Evolutionary conservation across 2,329 filamentous ascomycete species (phyloP), one percentile per base, ranked within the genome.

Genomic region (Furcasterigmium sp.): DNA sequence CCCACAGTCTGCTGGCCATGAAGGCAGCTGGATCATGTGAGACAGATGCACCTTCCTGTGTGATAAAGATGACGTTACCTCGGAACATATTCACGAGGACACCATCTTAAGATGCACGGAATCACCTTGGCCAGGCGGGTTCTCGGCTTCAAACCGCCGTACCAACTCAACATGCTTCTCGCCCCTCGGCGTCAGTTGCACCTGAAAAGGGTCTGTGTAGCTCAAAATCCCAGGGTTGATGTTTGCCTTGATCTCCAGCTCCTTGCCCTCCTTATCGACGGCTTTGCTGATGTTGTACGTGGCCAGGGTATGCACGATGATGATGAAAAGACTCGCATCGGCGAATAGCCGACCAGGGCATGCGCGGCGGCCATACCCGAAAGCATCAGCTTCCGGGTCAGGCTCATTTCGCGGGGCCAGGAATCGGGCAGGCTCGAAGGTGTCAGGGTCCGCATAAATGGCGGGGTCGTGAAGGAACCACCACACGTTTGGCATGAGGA

Each of bases 391-490:
- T 1, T 20, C 17, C 5, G 51, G 52, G 28, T 55, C 53, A n/a
- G n/a, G n/a, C n/a, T n/a, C n/a, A n/a, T n/a, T n/a, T n/a, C n/a
- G n/a, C 2, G 44, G 42, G 32, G 49, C 46, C 1, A 69, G 48
- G 47, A 53, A 67, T 0, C 64, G 53, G 2, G 58, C 57, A 0
- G 63, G 64, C 18, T 62, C 49, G 19, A 68, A 68, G 2, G 21
- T 11, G 4, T 45, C 46, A 0, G 63, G 63, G 8, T 62, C 39
- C 0, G 76, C 69, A 56, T 89, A 87, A 2, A 78, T 78, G 28
- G 82, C 77, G 2, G 80, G 76, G 53, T 89, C 84, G 34, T 17
- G 42, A 14, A 20, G 45, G 28, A 17, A 15, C 32, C 32, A 53
- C 51, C 51, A 61, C 2, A 35, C 56, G 36, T 70, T 74, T 19